phyloP scores from a whole-genome alignment of 202 grass and related monocot genomes.

The Dendrocalamus latiflorus region DNA sequence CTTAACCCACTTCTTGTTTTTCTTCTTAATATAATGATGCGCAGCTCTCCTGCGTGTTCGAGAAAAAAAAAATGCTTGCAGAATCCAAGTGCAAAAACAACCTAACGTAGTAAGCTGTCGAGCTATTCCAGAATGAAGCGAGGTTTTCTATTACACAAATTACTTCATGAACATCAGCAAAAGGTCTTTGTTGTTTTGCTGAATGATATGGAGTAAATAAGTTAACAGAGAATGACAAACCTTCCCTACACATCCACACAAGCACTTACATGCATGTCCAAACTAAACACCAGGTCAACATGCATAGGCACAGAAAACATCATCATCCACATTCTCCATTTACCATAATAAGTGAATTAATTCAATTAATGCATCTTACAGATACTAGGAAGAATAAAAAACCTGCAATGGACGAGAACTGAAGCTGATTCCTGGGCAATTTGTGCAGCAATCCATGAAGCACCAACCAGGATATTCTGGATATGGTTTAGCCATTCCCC shows the following conservation, averaged over 20 bases:
- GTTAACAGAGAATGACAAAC: background rate
- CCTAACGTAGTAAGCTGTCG: too few species aligned
- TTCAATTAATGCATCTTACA: constrained; percentile 5
- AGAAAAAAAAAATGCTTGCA: too few species aligned
- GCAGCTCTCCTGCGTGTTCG: too few species aligned
- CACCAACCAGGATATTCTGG: constrained; percentile 84
- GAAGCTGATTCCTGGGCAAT: constrained; percentile 73
- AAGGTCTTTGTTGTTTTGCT: too few species aligned
- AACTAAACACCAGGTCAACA: constrained; percentile 8
- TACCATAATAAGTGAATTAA: constrained; percentile 2
- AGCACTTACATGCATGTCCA: background rate
- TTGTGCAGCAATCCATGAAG: constrained; percentile 97
- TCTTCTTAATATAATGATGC: too few species aligned
- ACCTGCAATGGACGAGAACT: constrained; percentile 99
- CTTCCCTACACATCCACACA: background rate
- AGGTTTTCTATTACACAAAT: too few species aligned
- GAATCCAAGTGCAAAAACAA: too few species aligned
- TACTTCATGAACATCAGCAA: too few species aligned
- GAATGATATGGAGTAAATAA: too few species aligned
- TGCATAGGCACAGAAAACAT: background rate
- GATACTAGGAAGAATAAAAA: constrained; percentile 31
- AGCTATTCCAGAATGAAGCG: too few species aligned
- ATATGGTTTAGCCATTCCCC: constrained; percentile 96
- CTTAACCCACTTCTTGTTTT: too few species aligned
- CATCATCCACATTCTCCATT: background rate